Evolutionary conservation across 495 filamentous ascomycete genomes (phyloP), one percentile per base, ranked within the genome.

Genomic region (Aspergillus nanangensis): DNA sequence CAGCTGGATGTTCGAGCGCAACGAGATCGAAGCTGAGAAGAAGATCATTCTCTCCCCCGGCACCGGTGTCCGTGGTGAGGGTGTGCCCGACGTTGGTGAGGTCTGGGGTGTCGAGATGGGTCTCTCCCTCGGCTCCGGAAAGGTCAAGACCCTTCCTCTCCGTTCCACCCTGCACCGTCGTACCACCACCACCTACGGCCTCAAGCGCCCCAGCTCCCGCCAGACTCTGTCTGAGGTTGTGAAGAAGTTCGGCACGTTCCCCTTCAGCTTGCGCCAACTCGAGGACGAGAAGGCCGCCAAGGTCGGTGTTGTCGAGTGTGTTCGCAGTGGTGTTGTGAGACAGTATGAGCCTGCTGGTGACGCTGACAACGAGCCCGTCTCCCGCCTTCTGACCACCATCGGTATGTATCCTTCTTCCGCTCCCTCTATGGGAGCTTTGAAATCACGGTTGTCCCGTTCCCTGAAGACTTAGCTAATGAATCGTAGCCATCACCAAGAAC

Each of bases 61-160:
- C 41, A 87, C 95, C 59, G 72, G 77, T 51, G 82, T 87, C 57
- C 95, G 93, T 71, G 90, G 90, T 38, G 93, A 98, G 58, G 93
- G 93, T 52, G 61, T 81, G 33, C 88, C 93, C 31, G 93, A 95
- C 55, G 76, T 96, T 41, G 89, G 89, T 51, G 93, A 98, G 60
- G 92, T 93, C 52, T 98, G 93, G 93, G 93, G 93, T 65, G 89
- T 97, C 25, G 93, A 98, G 76, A 79, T 95, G 60, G 90, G 92
- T 56, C 80, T 97, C 53, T 91, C 86, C 66, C 70, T 90, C 52
- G 94, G 93, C 38, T 84, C 80, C 38, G 93, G 93, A 54, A 98
- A 98, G 72, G 84, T 93, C 65, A 98, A 97, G 82, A 83, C 75
- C 47, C 75, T 95, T 24, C 78, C 84, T 58, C 87, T 93, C 66